Percentiles rank a stretch among this genome's conserved stretches.
Evolutionary conservation across 805 yeast species (phyloP).

Genomic region (Barnettozyma botsteinii): DNA sequence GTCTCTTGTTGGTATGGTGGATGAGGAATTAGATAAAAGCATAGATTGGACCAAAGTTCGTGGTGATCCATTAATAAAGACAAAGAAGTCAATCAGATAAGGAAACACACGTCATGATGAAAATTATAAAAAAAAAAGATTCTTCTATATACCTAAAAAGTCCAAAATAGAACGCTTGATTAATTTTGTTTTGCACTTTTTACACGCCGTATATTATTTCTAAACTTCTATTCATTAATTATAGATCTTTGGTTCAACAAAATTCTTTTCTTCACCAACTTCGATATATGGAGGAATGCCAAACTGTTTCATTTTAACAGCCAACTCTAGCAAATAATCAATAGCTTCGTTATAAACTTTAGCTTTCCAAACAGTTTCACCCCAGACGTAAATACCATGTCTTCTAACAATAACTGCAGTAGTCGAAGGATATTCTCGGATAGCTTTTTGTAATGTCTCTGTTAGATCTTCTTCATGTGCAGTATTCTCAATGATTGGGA

Average conservation of each 20-base stretch:
- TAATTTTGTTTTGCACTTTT: no score
- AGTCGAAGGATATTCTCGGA: conserved; percentile 65
- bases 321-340: conserved; percentile 81
- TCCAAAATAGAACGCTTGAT: no score
- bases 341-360: conserved; percentile 90
- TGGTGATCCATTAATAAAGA: conserved; percentile 22
- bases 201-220: no score
- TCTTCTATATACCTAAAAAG: no score
- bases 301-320: conserved; percentile 70
- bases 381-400: conserved; percentile 98
- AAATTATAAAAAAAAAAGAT: no score
- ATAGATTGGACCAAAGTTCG: conserved; percentile 31
- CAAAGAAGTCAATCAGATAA: conserved; percentile 22
- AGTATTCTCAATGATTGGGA: conserved; percentile 89
- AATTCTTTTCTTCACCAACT: conserved; percentile 30
- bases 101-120: no score
- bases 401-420: conserved; percentile 87
- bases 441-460: conserved; percentile 56
- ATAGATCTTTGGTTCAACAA: conserved; percentile 20
- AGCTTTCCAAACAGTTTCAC: conserved; percentile 86
- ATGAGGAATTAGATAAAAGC: conserved; percentile 34
- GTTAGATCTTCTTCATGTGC: conserved; percentile 84
- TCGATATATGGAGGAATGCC: conserved; percentile 50
- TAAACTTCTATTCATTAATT: conserved; percentile 9
- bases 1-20: conserved; percentile 50